A percentile compares a stretch with the other conserved stretches of the same genome.
These are phyloP conservation scores for Andalucia godoyi DNA, from an alignment of 78 protist species.

Conservation along the genomic window DNA sequence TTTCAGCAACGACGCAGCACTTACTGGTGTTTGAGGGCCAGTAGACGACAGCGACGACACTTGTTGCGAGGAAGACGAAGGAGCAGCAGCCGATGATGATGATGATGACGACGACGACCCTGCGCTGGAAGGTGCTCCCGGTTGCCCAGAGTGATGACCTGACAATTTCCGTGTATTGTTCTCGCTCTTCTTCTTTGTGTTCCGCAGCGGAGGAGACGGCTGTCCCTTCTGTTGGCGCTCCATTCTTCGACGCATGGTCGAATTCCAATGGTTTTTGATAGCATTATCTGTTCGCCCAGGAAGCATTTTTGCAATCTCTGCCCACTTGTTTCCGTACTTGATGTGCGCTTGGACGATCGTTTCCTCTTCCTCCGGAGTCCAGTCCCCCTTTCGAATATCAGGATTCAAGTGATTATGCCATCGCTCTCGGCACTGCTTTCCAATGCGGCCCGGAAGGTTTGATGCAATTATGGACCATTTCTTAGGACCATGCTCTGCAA, in stretches of 20 bases:
- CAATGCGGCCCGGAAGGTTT: conserved; percentile 53
- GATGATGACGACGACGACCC: too few species aligned
- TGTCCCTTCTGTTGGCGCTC: neutral
- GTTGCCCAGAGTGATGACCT: too few species aligned
- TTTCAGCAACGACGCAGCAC: too few species aligned
- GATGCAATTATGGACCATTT: conserved; percentile 72
- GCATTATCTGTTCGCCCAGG: conserved; percentile 42
- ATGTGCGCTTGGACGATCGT: conserved; percentile 46
- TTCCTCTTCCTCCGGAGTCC: conserved; percentile 53
- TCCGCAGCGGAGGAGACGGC: too few species aligned
- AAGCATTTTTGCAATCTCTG: conserved; percentile 20
- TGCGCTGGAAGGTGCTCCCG: too few species aligned
- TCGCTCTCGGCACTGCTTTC: conserved; percentile 81
- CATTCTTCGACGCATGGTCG: conserved; percentile 9
- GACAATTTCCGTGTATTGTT: too few species aligned
- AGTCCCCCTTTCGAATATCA: neutral
- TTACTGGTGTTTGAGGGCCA: too few species aligned
- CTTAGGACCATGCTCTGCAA: conserved; percentile 53
- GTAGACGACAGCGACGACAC: too few species aligned
- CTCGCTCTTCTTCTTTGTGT: too few species aligned
- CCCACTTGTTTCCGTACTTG: conserved; percentile 18
- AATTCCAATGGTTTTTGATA: conserved; percentile 35
- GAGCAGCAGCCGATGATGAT: too few species aligned
- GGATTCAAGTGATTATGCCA: conserved; percentile 31
- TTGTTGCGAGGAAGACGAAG: too few species aligned